Conservation (phyloP, 345 rosid species). For the Psidium friedrichsthalianum region DNA sequence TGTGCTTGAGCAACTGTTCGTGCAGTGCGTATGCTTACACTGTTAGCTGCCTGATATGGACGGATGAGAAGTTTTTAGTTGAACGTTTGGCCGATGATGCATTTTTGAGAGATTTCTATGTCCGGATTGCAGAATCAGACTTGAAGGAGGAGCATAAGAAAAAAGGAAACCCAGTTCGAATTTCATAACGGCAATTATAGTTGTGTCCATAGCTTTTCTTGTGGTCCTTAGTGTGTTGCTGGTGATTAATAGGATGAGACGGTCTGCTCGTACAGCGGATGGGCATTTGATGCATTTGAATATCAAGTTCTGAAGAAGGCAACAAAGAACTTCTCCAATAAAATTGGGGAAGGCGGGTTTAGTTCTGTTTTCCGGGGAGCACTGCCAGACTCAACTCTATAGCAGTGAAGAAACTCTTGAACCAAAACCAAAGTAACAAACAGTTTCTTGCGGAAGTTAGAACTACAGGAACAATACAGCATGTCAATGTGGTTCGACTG, state of each 20-base stretch:
- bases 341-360: conserved; percentile 20
- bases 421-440: conserved; percentile 3
- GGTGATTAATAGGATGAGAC: background rate
- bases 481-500: conserved; percentile 8
- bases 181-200: background rate
- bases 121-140: background rate
- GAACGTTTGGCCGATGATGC: background rate
- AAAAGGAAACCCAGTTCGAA: background rate
- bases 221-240: background rate
- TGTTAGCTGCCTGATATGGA: conserved; percentile 8
- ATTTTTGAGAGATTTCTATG: background rate
- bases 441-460: conserved; percentile 13
- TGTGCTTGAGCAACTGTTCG: conserved; percentile 19
- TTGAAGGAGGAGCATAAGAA: too few species aligned
- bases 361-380: conserved; percentile 17
- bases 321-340: conserved; percentile 6
- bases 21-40: conserved; percentile 22
- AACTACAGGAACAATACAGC: conserved; percentile 15
- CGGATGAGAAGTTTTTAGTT: background rate
- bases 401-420: conserved; percentile 16
- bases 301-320: background rate
- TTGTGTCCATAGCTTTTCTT: background rate
- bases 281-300: background rate
- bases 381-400: background rate
- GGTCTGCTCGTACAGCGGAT: background rate